Evolutionary conservation across 176 grass and related monocot species (phyloP), one percentile per base, ranked within the genome.

Genomic region (Lolium rigidum): DNA sequence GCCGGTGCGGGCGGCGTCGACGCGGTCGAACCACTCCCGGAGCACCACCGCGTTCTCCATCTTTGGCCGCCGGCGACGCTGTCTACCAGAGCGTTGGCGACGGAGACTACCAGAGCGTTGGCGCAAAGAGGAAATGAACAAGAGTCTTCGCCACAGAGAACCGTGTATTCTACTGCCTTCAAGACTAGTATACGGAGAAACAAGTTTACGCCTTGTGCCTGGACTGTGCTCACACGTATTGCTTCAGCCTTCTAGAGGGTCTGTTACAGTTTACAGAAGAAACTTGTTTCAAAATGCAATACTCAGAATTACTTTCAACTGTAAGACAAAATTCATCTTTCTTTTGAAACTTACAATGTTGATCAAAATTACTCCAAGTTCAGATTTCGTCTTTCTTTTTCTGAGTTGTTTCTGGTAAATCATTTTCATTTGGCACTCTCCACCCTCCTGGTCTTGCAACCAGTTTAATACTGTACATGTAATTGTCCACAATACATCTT

Each of bases 21-120:
- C 90, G 65, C 90, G 80, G 46, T 92, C 80, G 80, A 94, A 97
- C 94, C 94, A 97, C 80, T 94, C 88, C 64, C 92, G 37, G 7
- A 94, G 88, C 35, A 87, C 85, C 76, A 67, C 90, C 25, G 80
- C 73, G 85, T 89, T 90, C 74, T 97, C 94, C 90, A 97, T 96
- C 74, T 63, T 43, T 35, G 31, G 31, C 56, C 37, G 26, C 59
- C 43, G 15, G 15, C 51, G 70, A 49, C 11, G 70, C 11, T 48
- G 69, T 13, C 69, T 46, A 46, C 69, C 41, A 20, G 9, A 21
- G 3, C 38, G 4, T 44, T 46, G n/a, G 5, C 44, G 44, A 50
- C 18, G 68, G 39, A 44, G 67, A 25, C 70, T n/a, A 21, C 70
- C 44, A 14, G 41, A 48, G 70, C n/a, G 11, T 73, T 73, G 20